Percentiles rank a stretch among this genome's conserved stretches.
Evolutionary conservation across 2,329 filamentous ascomycete genomes (phyloP).

Genomic region (Falciphora oryzae): DNA sequence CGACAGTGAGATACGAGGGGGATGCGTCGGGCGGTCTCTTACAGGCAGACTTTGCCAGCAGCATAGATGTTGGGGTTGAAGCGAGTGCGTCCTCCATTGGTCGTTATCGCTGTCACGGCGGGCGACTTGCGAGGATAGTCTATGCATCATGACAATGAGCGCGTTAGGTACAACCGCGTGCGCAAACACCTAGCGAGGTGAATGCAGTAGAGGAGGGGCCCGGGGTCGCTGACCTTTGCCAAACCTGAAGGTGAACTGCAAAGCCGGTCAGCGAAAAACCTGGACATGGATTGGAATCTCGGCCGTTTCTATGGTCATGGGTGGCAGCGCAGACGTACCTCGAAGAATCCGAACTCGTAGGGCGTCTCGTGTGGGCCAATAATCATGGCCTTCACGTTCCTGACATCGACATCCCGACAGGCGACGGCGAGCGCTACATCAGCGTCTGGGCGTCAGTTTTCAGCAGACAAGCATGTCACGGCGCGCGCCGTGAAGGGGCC

Average conservation of each 20-base stretch:
- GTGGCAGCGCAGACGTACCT: slow-evolving; percentile 48
- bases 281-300: neutral
- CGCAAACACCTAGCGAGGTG: neutral
- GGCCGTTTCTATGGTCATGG: neutral
- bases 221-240: slow-evolving; percentile 52
- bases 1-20: neutral
- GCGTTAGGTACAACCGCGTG: slow-evolving; percentile 3
- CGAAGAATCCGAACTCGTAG: slow-evolving; percentile 96
- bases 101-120: slow-evolving; percentile 65
- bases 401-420: slow-evolving; percentile 81
- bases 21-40: slow-evolving; percentile 30
- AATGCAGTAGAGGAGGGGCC: slow-evolving; percentile 1
- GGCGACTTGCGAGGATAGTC: slow-evolving; percentile 76
- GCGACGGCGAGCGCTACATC: slow-evolving; percentile 73
- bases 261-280: neutral
- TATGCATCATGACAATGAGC: slow-evolving; percentile 29
- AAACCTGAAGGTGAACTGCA: slow-evolving; percentile 70
- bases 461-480: neutral
- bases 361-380: slow-evolving; percentile 90
- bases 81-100: slow-evolving; percentile 78
- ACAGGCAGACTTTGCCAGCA: slow-evolving; percentile 87
- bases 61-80: slow-evolving; percentile 98
- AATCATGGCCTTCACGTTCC: slow-evolving; percentile 80
- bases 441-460: neutral
- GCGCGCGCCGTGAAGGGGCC: neutral